Base-by-base conservation (phyloP, 2,329 filamentous ascomycete species). In the Aspergillus bombycis region DNA sequence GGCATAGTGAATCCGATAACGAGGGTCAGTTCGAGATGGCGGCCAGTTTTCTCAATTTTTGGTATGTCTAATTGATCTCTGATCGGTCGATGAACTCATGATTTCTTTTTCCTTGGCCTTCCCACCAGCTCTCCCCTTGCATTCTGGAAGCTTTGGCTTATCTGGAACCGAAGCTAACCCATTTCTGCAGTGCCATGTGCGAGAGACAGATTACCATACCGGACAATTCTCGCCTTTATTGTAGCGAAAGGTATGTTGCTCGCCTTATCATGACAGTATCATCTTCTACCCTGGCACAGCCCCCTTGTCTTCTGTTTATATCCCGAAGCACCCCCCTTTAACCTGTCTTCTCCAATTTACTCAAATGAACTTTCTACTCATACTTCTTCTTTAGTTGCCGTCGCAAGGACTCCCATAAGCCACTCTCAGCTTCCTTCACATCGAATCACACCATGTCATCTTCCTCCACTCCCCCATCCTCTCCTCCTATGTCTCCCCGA, bases 141-240 rank as follows among this genome's bases (percentile, higher is more conserved):
- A 62, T 67, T 30, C 57, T 34, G 21, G 53, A 63, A 60, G 55
- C 62, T 60, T 66, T 68, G 30, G 55, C 62, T 67, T 68, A 71
- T 71, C 67, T 64, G 62, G 38, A 61, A 63, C 66, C 58, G 57
- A 64, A 67, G 68, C 72, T 76, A 67, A 78, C 70, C 50, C 62
- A 65, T 60, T 52, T 38, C 62, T 66, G 55, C 71, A 89, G 87
- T 77, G 84, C 87, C 66, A 88, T 84, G 72, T 89, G 87, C 75
- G 87, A 89, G 75, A 88, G 84, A 74, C 87, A 89, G 77, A 89
- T 89, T 70, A 83, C 86, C 59, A 82, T 84, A 36, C 87, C 87
- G 19, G 84, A 84, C 74, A 85, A 86, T 71, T 82, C 82, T 19
- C 81, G 88, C 46, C 79, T 89, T 52, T 89, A 89, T 74, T 89